Conservation (phyloP, 768 basidiomycete species). For the Termitomyces sp. region DNA sequence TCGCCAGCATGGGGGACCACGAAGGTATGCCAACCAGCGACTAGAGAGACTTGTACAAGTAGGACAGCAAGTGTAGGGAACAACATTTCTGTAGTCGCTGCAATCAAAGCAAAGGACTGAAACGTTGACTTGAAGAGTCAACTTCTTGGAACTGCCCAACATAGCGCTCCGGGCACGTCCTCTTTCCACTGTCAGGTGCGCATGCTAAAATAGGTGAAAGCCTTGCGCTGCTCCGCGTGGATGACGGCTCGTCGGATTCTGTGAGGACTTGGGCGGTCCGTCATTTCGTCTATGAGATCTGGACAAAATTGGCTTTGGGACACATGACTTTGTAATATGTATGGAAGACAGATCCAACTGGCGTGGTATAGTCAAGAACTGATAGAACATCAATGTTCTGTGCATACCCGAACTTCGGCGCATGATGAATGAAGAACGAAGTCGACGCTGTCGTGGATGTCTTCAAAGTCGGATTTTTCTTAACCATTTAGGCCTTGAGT, state of each 20-base stretch:
- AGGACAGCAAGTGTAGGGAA: slow-evolving; percentile 11
- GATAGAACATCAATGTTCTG: not conserved
- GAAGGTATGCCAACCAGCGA: slow-evolving; percentile 42
- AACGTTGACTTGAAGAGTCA: not conserved
- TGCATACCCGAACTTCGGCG: not conserved
- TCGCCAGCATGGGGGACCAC: slow-evolving; percentile 43
- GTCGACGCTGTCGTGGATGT: not conserved
- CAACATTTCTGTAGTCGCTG: slow-evolving; percentile 1
- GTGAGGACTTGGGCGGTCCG: not conserved
- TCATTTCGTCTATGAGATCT: not conserved
- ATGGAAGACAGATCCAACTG: not conserved
- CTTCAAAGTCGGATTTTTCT: not conserved
- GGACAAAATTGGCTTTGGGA: not conserved
- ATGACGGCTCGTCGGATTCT: not conserved
- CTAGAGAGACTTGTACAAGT: slow-evolving; percentile 19
- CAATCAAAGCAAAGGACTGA: not conserved
- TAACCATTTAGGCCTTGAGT: not conserved
- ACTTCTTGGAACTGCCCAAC: not conserved
- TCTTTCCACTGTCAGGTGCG: not conserved
- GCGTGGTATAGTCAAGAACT: not conserved
- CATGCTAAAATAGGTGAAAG: not conserved
- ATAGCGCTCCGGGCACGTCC: not conserved
- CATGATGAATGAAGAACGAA: not conserved
- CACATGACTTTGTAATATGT: not conserved
- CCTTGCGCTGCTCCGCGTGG: not conserved